phyloP scores from a whole-genome alignment of 1,139 yeast genomes.

The Zygosaccharomyces sapae region DNA sequence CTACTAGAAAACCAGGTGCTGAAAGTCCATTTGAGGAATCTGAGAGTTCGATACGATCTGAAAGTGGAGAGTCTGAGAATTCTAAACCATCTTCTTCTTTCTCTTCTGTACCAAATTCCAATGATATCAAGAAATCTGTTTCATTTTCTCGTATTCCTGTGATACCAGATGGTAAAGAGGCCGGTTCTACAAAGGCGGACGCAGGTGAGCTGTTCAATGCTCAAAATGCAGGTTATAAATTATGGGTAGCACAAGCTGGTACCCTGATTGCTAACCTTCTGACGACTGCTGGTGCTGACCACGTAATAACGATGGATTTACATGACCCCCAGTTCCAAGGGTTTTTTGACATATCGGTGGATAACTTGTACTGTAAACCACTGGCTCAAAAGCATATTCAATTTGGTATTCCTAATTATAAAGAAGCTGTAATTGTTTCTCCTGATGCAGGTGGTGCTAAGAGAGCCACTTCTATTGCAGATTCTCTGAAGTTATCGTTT shows the following conservation, averaged over 20 bases:
- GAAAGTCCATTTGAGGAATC: conserved; percentile 22
- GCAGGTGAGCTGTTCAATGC: conserved; percentile 35
- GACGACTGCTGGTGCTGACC: conserved; percentile 94
- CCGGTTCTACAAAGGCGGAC: conserved; percentile 21
- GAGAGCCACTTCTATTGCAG: conserved; percentile 92
- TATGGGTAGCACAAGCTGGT: conserved; percentile 96
- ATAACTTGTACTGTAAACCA: conserved; percentile 83
- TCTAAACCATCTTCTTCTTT: neutral
- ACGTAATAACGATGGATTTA: conserved; percentile 94
- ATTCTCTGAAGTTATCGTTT: conserved; percentile 79
- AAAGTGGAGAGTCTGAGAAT: conserved; percentile 6
- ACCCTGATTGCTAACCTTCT: conserved; percentile 84
- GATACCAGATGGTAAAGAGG: conserved; percentile 35
- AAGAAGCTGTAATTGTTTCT: conserved; percentile 80
- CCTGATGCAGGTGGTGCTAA: conserved; percentile 99
- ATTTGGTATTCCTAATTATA: conserved; percentile 66
- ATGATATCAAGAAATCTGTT: conserved; percentile 18
- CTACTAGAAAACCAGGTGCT: conserved; percentile 28
- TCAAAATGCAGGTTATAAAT: conserved; percentile 66
- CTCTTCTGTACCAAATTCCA: neutral
- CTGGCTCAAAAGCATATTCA: conserved; percentile 74
- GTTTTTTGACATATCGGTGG: conserved; percentile 88
- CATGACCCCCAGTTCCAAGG: conserved; percentile 97
- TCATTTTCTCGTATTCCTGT: conserved; percentile 36
- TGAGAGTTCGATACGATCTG: conserved; percentile 25